A percentile compares a stretch with the other conserved stretches of the same genome.
Conservation (phyloP, 169 alveolate genomes). For the Plasmodium vivax region DNA sequence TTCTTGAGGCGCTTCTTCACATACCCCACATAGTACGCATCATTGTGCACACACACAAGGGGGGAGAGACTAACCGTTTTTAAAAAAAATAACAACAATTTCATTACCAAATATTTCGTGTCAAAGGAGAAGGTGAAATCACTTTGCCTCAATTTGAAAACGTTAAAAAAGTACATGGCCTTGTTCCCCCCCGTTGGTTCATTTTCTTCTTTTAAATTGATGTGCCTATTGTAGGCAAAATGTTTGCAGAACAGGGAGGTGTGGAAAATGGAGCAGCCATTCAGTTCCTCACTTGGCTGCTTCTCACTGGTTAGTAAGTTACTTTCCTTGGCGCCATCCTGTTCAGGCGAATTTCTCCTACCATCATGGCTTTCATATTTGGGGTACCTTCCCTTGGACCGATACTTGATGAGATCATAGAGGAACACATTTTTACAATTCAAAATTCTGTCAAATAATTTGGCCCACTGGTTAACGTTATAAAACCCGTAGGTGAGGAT, state of each 20-base stretch:
- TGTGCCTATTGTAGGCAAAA: conserved; percentile 1
- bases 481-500: conserved; percentile 16
- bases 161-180: conserved; percentile 48
- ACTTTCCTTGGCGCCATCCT: conserved; percentile 16
- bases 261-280: background rate
- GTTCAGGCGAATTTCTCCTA: conserved; percentile 13
- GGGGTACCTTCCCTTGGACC: conserved; percentile 2
- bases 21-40: conserved; percentile 23
- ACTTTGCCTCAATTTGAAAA: conserved; percentile 20
- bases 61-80: conserved; percentile 11
- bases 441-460: conserved; percentile 28
- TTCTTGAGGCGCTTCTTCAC: conserved; percentile 37
- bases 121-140: conserved; percentile 41
- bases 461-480: conserved; percentile 51
- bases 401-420: conserved; percentile 36
- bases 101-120: conserved; percentile 51
- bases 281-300: background rate
- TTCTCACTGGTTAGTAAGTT: conserved; percentile 36
- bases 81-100: conserved; percentile 41
- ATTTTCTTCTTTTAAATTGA: conserved; percentile 39
- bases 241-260: conserved; percentile 53
- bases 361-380: background rate
- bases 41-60: conserved; percentile 43
- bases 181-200: background rate
- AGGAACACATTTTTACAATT: conserved; percentile 29